Conservation (phyloP, 441 rosid species). For the Jatropha podagrica region DNA sequence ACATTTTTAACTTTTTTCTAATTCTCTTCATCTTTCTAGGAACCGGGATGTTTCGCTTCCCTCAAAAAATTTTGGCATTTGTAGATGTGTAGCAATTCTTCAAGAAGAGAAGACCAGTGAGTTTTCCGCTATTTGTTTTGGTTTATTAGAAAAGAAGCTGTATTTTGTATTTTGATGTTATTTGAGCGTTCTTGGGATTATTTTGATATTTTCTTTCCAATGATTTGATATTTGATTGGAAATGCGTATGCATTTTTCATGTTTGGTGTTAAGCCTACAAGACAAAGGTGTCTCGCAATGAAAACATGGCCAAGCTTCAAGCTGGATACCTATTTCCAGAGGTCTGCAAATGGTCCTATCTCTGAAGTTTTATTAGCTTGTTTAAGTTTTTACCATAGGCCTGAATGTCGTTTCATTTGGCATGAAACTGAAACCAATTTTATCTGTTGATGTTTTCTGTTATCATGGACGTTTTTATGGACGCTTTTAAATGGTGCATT, state of each 20-base stretch:
- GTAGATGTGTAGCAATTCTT: conserved; percentile 68
- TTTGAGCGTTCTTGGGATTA: background rate
- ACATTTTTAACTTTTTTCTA: background rate
- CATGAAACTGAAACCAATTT: background rate
- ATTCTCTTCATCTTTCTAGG: conserved; percentile 30
- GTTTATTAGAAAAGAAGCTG: background rate
- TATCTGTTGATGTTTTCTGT: background rate
- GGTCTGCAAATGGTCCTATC: conserved; percentile 41
- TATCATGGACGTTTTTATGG: background rate
- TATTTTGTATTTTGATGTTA: too few relatives aligned
- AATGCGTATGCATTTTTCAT: background rate
- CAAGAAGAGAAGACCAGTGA: conserved; percentile 61
- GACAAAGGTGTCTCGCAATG: conserved; percentile 84
- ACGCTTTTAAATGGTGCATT: too few relatives aligned
- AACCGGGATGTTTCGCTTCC: conserved; percentile 41
- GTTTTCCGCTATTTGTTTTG: background rate
- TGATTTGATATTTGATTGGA: background rate
- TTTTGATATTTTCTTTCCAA: background rate
- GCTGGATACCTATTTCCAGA: conserved; percentile 97
- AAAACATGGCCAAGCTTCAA: conserved; percentile 90
- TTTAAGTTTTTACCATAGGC: background rate
- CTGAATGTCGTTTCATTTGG: background rate
- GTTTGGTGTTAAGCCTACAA: conserved; percentile 57
- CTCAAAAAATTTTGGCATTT: conserved; percentile 38
- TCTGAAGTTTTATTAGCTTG: background rate